Conservation (phyloP, 176 grass and related monocot species). For the Elaeis guineensis region DNA sequence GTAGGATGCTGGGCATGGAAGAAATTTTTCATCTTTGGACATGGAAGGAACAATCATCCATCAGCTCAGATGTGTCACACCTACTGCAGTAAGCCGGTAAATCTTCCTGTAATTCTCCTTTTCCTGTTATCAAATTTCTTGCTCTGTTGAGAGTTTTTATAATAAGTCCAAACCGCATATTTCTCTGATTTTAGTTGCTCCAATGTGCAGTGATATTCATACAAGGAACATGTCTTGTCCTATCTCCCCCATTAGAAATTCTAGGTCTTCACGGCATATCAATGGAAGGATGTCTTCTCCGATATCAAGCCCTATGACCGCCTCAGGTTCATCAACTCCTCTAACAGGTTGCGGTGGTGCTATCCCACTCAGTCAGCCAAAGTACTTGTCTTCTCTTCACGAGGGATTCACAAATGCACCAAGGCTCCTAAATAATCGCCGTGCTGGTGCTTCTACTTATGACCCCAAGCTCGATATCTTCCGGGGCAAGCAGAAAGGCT, state of each 20-base stretch:
- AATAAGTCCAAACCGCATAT: no score
- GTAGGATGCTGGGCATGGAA: conserved; percentile 47
- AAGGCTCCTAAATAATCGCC: conserved; percentile 7
- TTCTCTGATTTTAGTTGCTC: conserved; percentile 11
- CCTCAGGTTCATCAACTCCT: conserved; percentile 85
- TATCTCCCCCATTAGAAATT: conserved; percentile 82
- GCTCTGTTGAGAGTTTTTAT: no score
- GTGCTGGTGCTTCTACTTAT: background rate
- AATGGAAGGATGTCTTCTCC: conserved; percentile 86
- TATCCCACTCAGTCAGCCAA: conserved; percentile 30
- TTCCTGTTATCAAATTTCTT: background rate
- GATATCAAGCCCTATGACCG: conserved; percentile 82
- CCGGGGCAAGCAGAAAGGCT: conserved; percentile 42
- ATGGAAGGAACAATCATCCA: conserved; percentile 73
- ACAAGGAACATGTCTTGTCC: conserved; percentile 88
- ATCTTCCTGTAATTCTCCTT: conserved; percentile 16
- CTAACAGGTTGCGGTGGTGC: conserved; percentile 63
- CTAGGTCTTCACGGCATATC: conserved; percentile 67
- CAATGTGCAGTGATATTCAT: conserved; percentile 53
- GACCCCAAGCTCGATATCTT: conserved; percentile 29
- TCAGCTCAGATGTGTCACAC: conserved; percentile 68
- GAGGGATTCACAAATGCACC: conserved; percentile 37
- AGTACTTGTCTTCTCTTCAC: conserved; percentile 24
- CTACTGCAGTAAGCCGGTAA: conserved; percentile 53
- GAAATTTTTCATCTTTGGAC: conserved; percentile 80